Conservation (phyloP, 148 eudicot species). For the Amaranthus hypochondriacus region DNA sequence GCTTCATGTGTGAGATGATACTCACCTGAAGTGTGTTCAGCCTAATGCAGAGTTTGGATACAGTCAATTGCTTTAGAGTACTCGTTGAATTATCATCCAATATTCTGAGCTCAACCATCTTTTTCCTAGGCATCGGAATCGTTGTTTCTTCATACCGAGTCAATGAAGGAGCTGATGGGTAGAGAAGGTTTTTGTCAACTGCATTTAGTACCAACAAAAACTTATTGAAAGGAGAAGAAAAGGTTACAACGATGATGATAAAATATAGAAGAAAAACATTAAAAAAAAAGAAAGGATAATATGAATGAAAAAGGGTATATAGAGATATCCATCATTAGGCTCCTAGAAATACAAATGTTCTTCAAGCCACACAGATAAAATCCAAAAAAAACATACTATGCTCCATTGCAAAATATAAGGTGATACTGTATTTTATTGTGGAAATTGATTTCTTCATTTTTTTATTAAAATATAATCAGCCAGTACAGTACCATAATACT, state of each 20-base stretch:
- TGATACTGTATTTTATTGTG: not conserved
- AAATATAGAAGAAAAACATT: not conserved
- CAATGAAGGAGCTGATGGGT: slow-evolving; percentile 77
- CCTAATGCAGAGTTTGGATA: slow-evolving; percentile 74
- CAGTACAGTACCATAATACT: not conserved
- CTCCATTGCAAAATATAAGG: not conserved
- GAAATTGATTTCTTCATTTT: not conserved
- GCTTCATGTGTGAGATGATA: slow-evolving; percentile 5
- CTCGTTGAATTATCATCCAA: slow-evolving; percentile 51
- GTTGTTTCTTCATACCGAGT: slow-evolving; percentile 77
- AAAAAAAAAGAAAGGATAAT: not conserved
- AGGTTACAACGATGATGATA: not conserved
- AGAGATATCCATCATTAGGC: no score
- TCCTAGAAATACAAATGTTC: not conserved
- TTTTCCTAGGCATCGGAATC: slow-evolving; percentile 62
- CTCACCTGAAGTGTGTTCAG: slow-evolving; percentile 84
- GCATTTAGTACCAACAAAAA: slow-evolving; percentile 25
- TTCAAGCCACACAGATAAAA: not conserved
- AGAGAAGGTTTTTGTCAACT: slow-evolving; percentile 70
- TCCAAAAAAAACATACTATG: not conserved
- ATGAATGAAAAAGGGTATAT: no score
- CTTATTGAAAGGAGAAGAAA: not conserved
- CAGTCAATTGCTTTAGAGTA: slow-evolving; percentile 47
- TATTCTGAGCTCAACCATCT: slow-evolving; percentile 40
- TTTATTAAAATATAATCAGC: not conserved